A percentile compares a stretch with the other conserved stretches of the same genome.
phyloP scores from a whole-genome alignment of 2,329 filamentous ascomycete species.

The Exophiala sp. region DNA sequence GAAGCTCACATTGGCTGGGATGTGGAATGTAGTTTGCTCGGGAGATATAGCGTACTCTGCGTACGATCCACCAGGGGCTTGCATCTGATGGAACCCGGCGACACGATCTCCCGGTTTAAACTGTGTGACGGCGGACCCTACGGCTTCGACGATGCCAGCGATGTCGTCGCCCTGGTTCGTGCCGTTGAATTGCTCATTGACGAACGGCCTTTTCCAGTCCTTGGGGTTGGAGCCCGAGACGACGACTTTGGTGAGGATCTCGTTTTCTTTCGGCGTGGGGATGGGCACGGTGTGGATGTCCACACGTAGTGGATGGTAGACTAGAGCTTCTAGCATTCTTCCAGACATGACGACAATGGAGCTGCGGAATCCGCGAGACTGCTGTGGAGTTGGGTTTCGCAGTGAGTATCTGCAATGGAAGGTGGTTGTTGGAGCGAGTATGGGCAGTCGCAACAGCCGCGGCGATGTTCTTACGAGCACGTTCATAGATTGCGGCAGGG shows the following conservation, averaged over 20 bases:
- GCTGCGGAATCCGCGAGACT: too few species aligned
- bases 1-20: slow-evolving; percentile 50
- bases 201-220: slow-evolving; percentile 40
- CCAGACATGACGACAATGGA: not conserved
- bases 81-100: slow-evolving; percentile 49
- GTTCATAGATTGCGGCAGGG: too few species aligned
- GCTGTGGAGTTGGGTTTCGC: too few species aligned
- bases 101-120: slow-evolving; percentile 57
- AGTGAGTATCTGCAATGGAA: too few species aligned
- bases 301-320: slow-evolving; percentile 2
- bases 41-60: slow-evolving; percentile 56
- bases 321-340: not conserved
- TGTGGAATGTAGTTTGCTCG: slow-evolving; percentile 54
- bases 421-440: too few species aligned
- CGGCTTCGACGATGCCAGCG: slow-evolving; percentile 48
- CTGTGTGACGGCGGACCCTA: slow-evolving; percentile 51
- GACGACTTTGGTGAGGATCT: slow-evolving; percentile 41
- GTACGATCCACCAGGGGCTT: slow-evolving; percentile 48
- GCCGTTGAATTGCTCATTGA: not conserved
- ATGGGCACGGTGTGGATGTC: slow-evolving; percentile 36
- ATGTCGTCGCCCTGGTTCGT: slow-evolving; percentile 52
- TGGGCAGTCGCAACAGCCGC: too few species aligned
- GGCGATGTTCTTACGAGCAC: too few species aligned
- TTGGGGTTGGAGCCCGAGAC: slow-evolving; percentile 47
- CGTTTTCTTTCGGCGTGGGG: slow-evolving; percentile 36